Conservation (phyloP, 108 stramenopile species). For the Discostella stelligeroides region DNA sequence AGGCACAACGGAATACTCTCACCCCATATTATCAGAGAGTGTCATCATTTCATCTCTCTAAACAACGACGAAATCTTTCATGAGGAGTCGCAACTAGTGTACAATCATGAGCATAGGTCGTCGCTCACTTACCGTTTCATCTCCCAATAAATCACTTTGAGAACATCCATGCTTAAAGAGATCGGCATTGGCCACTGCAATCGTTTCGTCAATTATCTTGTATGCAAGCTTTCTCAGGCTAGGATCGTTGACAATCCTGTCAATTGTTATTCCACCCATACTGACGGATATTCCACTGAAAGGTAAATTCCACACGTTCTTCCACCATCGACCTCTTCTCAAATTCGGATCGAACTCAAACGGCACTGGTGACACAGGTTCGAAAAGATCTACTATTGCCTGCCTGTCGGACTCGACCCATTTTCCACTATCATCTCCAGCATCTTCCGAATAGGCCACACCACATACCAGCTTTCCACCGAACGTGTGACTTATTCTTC, state of each 20-base stretch:
- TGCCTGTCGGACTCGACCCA: slow-evolving; percentile 34
- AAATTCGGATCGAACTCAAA: slow-evolving; percentile 65
- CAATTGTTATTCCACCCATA: slow-evolving; percentile 88
- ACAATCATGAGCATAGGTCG: background rate
- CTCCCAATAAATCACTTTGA: slow-evolving; percentile 30
- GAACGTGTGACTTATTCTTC: slow-evolving; percentile 67
- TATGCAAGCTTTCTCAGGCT: slow-evolving; percentile 68
- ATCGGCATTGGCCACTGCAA: slow-evolving; percentile 84
- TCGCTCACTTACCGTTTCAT: slow-evolving; percentile 22
- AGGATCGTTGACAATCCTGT: slow-evolving; percentile 77
- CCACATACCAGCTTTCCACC: slow-evolving; percentile 54
- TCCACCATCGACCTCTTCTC: slow-evolving; percentile 77
- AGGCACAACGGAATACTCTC: background rate
- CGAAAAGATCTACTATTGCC: slow-evolving; percentile 64
- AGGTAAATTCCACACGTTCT: slow-evolving; percentile 87
- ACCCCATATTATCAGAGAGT: slow-evolving; percentile 75
- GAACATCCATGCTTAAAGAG: slow-evolving; percentile 48
- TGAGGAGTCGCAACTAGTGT: background rate
- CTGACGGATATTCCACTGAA: slow-evolving; percentile 87
- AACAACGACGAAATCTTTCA: background rate
- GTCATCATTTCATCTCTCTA: slow-evolving; percentile 71
- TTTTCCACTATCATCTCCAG: slow-evolving; percentile 23
- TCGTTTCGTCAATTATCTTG: slow-evolving; percentile 78
- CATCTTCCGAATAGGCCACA: slow-evolving; percentile 50
- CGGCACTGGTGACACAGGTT: slow-evolving; percentile 50